Evolutionary conservation across 1,139 yeast species (phyloP), one percentile per base, ranked within the genome.

Genomic region (Candida sp.): DNA sequence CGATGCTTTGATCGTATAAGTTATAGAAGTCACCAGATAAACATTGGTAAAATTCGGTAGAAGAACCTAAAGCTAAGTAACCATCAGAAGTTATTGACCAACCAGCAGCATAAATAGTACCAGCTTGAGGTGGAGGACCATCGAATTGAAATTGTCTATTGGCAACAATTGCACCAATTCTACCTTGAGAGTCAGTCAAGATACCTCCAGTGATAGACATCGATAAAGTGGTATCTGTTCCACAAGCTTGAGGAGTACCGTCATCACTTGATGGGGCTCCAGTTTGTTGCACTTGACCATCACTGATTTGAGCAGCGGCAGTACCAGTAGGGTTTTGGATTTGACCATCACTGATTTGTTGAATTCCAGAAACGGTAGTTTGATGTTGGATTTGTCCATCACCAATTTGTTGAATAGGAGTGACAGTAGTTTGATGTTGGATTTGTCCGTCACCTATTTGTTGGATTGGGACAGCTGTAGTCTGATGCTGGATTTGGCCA

Each of bases 61-160:
- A 61, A 67, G 73, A 70, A 70, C 93, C 93, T 53, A 86, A 70
- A 48, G 88, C 87, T 63, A 87, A 79, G 73, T 72, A 62, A 56
- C 89, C 89, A 44, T 80, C 84, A 45, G 64, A 57, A 46, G 84
- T 75, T 56, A 84, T 68, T 41, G 87, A 75, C 95, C 95, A 87
- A 54, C 95, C 95, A 48, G 82, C 87, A 61, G 95, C 95, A 69
- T 82, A 85, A 68, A 86, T 82, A 56, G 90, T 77, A 68, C 95
- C 95, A 47, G 93, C 91, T 77, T 86, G 95, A 59, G 93, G 93
- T 69, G 91, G 90, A 56, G 93, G 95, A 66, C 93, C 93, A 63
- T 85, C 93, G 59, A 85, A 85, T 74, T 85, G 93, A 84, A 85
- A 84, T 75, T 85, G 93, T 73, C 85, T 80, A 83, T 84, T 84